A percentile compares a stretch with the other conserved stretches of the same genome.
Conservation (phyloP, 164 flowering plant species). For the Tetracentron sinense region DNA sequence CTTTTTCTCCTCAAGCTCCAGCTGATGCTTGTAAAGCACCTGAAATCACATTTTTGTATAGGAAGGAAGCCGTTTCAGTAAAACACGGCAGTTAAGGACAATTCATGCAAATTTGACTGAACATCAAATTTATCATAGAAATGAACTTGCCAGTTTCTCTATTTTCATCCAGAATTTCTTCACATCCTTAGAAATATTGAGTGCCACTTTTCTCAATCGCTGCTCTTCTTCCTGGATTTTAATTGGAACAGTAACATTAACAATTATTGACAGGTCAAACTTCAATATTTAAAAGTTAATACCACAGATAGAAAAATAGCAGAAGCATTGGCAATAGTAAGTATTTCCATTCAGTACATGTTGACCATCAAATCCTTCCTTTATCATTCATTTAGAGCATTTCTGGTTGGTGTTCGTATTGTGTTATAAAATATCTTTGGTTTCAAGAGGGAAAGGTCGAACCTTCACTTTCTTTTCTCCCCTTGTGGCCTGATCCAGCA, state of each 20-base stretch:
- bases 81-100: neutral
- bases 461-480: conserved; percentile 98
- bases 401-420: neutral
- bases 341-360: conserved; percentile 2
- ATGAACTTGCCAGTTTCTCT: conserved; percentile 84
- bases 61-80: conserved; percentile 2
- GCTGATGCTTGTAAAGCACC: conserved; percentile 96
- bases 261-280: neutral
- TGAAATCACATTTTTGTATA: conserved; percentile 25
- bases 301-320: neutral
- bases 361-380: neutral
- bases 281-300: neutral
- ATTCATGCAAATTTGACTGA: conserved; percentile 1
- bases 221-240: conserved; percentile 86
- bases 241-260: conserved; percentile 6
- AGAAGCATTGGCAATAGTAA: neutral
- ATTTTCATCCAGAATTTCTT: conserved; percentile 97
- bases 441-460: conserved; percentile 1
- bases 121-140: neutral
- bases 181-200: conserved; percentile 89
- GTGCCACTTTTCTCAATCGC: conserved; percentile 79
- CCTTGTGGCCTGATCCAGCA: conserved; percentile 87
- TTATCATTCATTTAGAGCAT: neutral
- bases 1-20: conserved; percentile 86
- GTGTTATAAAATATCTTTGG: neutral